Evolutionary conservation across 257 asterid species (phyloP).

Genomic region (Solanum ossicruentum): DNA sequence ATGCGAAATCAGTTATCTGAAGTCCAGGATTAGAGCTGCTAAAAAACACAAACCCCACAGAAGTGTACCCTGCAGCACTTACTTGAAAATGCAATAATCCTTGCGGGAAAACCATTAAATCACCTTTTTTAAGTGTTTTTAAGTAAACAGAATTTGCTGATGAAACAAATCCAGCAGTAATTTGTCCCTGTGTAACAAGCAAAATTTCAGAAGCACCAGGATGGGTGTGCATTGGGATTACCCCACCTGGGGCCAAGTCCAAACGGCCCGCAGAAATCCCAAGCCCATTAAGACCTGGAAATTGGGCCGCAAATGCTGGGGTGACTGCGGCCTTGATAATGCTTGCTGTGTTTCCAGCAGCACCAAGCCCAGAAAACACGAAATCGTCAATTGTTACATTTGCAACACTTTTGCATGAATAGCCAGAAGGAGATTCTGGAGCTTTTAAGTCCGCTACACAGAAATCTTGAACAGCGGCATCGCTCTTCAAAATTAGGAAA

Average conservation of each 20-base stretch:
- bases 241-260: constrained; percentile 52
- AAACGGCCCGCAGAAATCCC: constrained; percentile 61
- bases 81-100: constrained; percentile 70
- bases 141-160: constrained; percentile 41
- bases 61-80: constrained; percentile 37
- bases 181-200: constrained; percentile 31
- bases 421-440: constrained; percentile 50
- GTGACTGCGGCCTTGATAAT: constrained; percentile 57
- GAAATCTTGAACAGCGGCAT: constrained; percentile 54
- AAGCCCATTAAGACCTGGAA: constrained; percentile 60
- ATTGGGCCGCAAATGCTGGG: constrained; percentile 59
- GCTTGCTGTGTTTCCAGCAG: constrained; percentile 50
- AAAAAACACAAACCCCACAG: constrained; percentile 47
- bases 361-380: constrained; percentile 36
- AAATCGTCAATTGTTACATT: constrained; percentile 40
- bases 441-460: constrained; percentile 45
- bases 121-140: constrained; percentile 47
- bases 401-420: constrained; percentile 47
- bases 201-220: constrained; percentile 60
- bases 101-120: constrained; percentile 49
- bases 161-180: constrained; percentile 41
- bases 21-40: constrained; percentile 57
- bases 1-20: constrained; percentile 46
- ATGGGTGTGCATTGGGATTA: constrained; percentile 70
- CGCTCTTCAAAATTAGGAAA: constrained; percentile 11